Evolutionary conservation across 208 protist genomes (phyloP), one percentile per base, ranked within the genome.

Genomic region (Crithidia fasciculata): DNA sequence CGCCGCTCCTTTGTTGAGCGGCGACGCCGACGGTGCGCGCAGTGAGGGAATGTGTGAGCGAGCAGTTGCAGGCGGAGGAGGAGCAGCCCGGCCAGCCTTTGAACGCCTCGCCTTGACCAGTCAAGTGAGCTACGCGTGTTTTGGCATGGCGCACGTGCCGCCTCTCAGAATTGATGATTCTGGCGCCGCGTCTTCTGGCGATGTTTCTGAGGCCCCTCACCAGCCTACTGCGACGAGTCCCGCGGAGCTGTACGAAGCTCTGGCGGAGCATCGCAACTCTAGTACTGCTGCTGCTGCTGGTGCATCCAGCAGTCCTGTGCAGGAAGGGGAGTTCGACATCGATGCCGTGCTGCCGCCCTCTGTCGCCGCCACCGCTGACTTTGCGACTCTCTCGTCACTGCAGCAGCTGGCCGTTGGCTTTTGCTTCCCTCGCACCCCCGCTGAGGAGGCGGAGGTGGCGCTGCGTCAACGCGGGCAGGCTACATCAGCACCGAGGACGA

Each of bases 121-220:
- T 4, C 81, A 84, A 49, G 74, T 82, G 12, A 84, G 78, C 47
- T 89, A 83, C 60, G 62, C 78, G 0, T 89, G 81, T 47, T 89
- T 89, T 62, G 85, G 78, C 8, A 71, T 57, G 43, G 53, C 72
- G 10, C 82, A 89, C 66, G 28, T 86, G 13, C 76, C 65, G 3
- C 44, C 8, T 10, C 54, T 37, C 40, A 12, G 53, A 18, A 3
- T 12, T 18, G 16, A 12, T 15, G 15, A 8, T 1, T 28, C 0
- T 39, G 15, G 9, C 52, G 37, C 10, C 19, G 13, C 39, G 3
- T 3, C 16, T 67, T 9, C 36, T 9, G 56, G 52, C 36, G 2
- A 4, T 19, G 9, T 4, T 0, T 40, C 62, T 28, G 62, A 19
- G 9, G 36, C 56, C 6, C 62, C 62, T 2, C 19, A 0, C 5